Conservation (phyloP, 2,329 filamentous ascomycete species). For the Aaosphaeria pasadenensis region DNA sequence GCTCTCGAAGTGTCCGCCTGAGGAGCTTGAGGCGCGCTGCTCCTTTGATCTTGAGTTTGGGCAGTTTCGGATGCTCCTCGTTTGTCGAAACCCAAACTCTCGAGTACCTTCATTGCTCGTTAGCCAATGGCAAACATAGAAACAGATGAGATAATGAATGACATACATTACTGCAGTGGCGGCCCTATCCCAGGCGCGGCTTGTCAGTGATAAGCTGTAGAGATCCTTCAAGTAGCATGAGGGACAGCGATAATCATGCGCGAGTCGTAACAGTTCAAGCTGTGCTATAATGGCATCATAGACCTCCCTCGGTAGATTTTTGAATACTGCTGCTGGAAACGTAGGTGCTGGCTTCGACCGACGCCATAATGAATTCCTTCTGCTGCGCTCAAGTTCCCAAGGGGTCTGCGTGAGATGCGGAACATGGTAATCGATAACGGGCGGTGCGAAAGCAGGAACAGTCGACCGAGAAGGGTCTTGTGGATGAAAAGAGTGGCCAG, state of each 20-base stretch:
- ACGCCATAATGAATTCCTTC: constrained; percentile 29
- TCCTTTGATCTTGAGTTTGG: constrained; percentile 45
- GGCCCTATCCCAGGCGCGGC: constrained; percentile 55
- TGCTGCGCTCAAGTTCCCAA: constrained; percentile 37
- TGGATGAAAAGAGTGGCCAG: too few species aligned
- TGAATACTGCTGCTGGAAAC: constrained; percentile 37
- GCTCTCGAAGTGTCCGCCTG: constrained; percentile 53
- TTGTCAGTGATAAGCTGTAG: constrained; percentile 52
- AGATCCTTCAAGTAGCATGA: constrained; percentile 56
- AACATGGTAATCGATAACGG: constrained; percentile 3
- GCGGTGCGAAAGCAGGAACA: neutral
- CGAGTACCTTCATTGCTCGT: constrained; percentile 42
- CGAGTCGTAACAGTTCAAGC: constrained; percentile 45
- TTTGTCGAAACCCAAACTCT: constrained; percentile 48
- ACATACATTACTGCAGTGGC: constrained; percentile 51
- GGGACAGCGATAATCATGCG: constrained; percentile 41
- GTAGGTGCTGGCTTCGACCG: constrained; percentile 10
- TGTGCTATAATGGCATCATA: constrained; percentile 55
- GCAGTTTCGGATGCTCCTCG: constrained; percentile 30
- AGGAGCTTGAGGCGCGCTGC: constrained; percentile 53
- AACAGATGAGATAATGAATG: constrained; percentile 2
- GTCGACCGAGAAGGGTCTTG: too few species aligned
- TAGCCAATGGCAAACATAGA: neutral
- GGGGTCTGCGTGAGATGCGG: constrained; percentile 32
- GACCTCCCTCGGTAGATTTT: constrained; percentile 51